These are phyloP conservation scores for Sporothrix brunneoviolacea DNA, from an alignment of 2,329 filamentous ascomycete genomes.

Conservation along the genomic window DNA sequence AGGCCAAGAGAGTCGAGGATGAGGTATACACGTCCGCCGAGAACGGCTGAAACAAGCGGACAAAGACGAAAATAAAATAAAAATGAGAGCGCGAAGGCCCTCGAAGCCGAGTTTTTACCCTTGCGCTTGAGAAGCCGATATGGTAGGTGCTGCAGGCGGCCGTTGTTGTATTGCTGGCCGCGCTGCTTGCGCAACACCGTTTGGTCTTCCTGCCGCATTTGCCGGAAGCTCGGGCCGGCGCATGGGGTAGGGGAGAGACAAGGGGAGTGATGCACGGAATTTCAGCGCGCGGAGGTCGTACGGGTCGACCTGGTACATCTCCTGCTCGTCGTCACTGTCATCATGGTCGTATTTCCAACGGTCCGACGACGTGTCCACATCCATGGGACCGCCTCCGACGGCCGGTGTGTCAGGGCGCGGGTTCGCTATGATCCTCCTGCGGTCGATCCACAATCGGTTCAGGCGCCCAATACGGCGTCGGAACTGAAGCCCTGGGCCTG, in stretches of 20 bases:
- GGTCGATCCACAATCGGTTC: conserved; percentile 82
- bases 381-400: neutral
- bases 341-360: conserved; percentile 85
- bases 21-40: conserved; percentile 9
- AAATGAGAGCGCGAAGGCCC: neutral
- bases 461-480: conserved; percentile 78
- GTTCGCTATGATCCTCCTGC: conserved; percentile 56
- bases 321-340: conserved; percentile 71
- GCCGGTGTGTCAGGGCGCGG: conserved; percentile 33
- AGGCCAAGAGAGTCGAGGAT: conserved; percentile 9
- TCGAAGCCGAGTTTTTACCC: too few relatives aligned
- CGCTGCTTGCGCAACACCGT: conserved; percentile 7
- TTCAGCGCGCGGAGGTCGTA: conserved; percentile 53
- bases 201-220: neutral
- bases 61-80: conserved; percentile 2
- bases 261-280: conserved; percentile 53
- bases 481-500: conserved; percentile 53
- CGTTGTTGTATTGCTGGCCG: conserved; percentile 19
- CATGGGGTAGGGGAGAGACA: conserved; percentile 26
- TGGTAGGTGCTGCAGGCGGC: conserved; percentile 14
- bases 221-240: conserved; percentile 11
- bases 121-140: too few relatives aligned
- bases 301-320: conserved; percentile 70
- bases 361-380: conserved; percentile 44
- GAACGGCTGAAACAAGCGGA: neutral